A percentile compares a stretch with the other conserved stretches of the same genome.
Evolutionary conservation across 345 rosid genomes (phyloP).

Genomic region (Aquilaria malaccensis): DNA sequence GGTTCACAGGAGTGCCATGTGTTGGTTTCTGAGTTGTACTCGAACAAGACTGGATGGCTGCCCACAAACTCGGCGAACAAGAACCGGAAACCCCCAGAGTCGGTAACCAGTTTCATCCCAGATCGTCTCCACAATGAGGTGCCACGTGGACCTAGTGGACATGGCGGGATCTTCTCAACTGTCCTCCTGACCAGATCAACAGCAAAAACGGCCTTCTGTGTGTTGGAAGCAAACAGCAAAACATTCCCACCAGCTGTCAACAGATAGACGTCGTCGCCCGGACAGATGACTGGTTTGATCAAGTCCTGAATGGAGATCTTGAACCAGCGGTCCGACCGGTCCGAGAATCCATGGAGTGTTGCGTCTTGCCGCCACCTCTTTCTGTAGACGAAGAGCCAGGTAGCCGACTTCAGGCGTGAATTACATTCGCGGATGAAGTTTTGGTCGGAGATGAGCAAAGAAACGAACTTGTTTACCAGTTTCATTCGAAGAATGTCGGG

Average conservation of each 20-base stretch:
- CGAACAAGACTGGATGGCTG: constrained; percentile 39
- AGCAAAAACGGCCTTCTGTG: constrained; percentile 42
- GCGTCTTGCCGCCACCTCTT: constrained; percentile 66
- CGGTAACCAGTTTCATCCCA: constrained; percentile 54
- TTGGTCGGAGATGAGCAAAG: constrained; percentile 41
- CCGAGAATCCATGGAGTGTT: constrained; percentile 32
- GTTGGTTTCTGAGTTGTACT: constrained; percentile 36
- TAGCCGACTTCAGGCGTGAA: constrained; percentile 31
- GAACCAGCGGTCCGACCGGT: constrained; percentile 39
- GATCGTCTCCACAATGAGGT: constrained; percentile 75
- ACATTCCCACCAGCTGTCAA: constrained; percentile 49
- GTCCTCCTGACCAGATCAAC: constrained; percentile 37
- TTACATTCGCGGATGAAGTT: constrained; percentile 47
- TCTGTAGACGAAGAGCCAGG: constrained; percentile 69
- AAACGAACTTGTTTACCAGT: constrained; percentile 41
- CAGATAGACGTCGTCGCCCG: constrained; percentile 50
- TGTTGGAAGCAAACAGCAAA: constrained; percentile 58
- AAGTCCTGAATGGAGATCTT: constrained; percentile 39
- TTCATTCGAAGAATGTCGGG: constrained; percentile 57
- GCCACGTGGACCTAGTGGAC: constrained; percentile 79
- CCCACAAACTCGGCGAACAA: constrained; percentile 56
- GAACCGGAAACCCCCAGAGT: constrained; percentile 39
- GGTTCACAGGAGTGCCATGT: constrained; percentile 44
- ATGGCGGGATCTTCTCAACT: constrained; percentile 45
- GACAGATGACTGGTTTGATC: constrained; percentile 26